phyloP scores from a whole-genome alignment of 2,329 filamentous ascomycete genomes.

The Neopestalotiopsis sp. region DNA sequence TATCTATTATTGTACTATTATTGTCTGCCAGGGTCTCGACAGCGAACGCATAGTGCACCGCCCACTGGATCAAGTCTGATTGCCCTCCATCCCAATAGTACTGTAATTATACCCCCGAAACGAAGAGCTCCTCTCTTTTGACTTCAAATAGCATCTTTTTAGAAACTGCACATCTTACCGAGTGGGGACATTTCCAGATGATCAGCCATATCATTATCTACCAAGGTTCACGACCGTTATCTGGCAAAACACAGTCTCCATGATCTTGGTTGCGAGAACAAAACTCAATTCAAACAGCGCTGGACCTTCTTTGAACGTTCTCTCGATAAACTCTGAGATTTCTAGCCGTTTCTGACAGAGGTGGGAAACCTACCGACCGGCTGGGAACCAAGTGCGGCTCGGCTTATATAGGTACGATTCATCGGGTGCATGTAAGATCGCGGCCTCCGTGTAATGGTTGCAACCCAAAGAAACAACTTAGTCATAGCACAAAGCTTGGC shows the following conservation, averaged over 20 bases:
- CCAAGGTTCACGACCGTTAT: not conserved
- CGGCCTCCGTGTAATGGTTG: not conserved
- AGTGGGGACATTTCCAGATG: not conserved
- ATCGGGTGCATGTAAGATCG: not conserved
- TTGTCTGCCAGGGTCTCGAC: not conserved
- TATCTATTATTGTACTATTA: not conserved
- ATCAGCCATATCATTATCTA: not conserved
- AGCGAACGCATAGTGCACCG: not conserved
- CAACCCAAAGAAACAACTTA: not conserved
- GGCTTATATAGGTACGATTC: not conserved
- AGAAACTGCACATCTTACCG: not conserved
- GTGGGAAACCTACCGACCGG: not conserved
- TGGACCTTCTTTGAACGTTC: not conserved
- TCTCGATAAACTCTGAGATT: not conserved
- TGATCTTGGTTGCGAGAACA: not conserved
- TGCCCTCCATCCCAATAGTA: not conserved
- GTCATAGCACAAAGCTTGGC: not conserved
- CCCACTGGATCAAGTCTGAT: not conserved
- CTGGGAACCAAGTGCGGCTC: not conserved
- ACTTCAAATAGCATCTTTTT: not conserved
- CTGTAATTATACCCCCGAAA: not conserved
- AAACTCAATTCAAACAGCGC: not conserved
- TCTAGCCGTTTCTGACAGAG: not conserved
- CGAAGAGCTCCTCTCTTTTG: not conserved
- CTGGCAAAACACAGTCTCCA: not conserved